Base-by-base conservation (phyloP, 2,329 filamentous ascomycete genomes). In the Knoxdaviesia capensis region DNA sequence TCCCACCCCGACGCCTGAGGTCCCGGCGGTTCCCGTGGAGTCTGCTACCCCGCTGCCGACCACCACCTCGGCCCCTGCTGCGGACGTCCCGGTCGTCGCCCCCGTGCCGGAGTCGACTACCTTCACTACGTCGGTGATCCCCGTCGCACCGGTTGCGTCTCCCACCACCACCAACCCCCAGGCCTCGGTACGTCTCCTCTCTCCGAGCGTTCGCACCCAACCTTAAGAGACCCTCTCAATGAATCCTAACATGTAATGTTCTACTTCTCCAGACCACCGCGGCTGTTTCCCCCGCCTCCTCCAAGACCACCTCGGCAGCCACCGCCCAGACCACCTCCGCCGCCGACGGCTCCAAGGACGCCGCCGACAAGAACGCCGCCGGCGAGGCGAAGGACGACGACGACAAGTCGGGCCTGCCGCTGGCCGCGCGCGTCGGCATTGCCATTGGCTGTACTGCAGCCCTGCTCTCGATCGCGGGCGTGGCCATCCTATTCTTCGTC, bases 401-500 rank as follows among this genome's bases (percentile, higher is more conserved):
- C 9, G 39, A 34, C 32, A 8, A 41, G n/a, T 41, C 44, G 10
- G 60, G 57, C 5, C 54, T 68, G n/a, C 59, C 60, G 4, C 53
- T 58, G 3, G 60, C 59, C 6, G 65, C 62, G 7, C 62, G 67
- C 44, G 61, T 62, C 37, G 69, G 69, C 6, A 66, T 72, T 31
- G 62, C 57, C 28, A 60, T 60, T 9, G 63, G 52, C 5, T 51
- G 44, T 39, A 42, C 41, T 34, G 36, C 40, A 29, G 44, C 36
- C n/a, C 35, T 45, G 1, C 39, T 66, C 7, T 59, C 59, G 20
- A 47, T 63, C 38, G 51, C 55, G 5, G 56, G 59, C 6, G 47
- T 66, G 6, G 60, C 53, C 5, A 49, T 61, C 38, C 65, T 56
- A 43, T 46, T 66, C 11, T 51, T 63, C 39, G 47, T 65, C n/a